Evolutionary conservation across 257 asterid species (phyloP).

Genomic region (Lithospermum erythrorhizon): DNA sequence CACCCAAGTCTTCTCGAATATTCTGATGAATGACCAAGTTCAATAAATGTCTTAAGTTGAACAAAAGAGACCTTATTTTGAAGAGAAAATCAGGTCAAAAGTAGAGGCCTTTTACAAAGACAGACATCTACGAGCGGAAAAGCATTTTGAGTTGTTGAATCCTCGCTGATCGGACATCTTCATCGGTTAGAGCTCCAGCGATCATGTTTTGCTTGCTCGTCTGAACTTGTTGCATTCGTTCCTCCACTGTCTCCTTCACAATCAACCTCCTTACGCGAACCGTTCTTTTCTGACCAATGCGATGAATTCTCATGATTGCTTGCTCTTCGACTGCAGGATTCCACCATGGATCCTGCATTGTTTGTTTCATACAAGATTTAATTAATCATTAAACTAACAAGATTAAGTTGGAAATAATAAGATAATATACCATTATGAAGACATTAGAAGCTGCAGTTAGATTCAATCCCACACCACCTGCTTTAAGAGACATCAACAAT

Average conservation of each 20-base stretch:
- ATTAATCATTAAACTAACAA: not conserved
- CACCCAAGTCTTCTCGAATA: not conserved
- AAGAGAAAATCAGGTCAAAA: not conserved
- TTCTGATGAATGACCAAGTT: not conserved
- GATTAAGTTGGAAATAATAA: not conserved
- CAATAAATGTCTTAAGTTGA: not conserved
- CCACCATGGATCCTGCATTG: constrained; percentile 90
- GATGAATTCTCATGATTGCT: constrained; percentile 84
- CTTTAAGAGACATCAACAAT: constrained; percentile 67
- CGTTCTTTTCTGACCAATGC: constrained; percentile 71
- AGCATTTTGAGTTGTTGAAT: constrained; percentile 77
- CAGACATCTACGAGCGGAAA: constrained; percentile 22
- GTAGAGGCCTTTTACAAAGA: constrained; percentile 7
- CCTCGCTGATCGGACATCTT: constrained; percentile 66
- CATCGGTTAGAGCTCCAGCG: constrained; percentile 73
- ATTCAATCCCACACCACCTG: constrained; percentile 85
- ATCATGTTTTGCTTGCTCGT: constrained; percentile 66
- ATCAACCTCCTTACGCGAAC: constrained; percentile 79
- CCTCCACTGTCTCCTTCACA: constrained; percentile 72
- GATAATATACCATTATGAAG: constrained; percentile 47
- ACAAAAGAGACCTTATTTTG: constrained; percentile 4
- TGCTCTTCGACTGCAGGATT: constrained; percentile 95
- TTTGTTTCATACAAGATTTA: not conserved
- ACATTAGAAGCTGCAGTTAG: constrained; percentile 81
- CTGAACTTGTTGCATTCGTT: constrained; percentile 71